Conservation (phyloP, 1,139 yeast genomes). For the Candida anutae region DNA sequence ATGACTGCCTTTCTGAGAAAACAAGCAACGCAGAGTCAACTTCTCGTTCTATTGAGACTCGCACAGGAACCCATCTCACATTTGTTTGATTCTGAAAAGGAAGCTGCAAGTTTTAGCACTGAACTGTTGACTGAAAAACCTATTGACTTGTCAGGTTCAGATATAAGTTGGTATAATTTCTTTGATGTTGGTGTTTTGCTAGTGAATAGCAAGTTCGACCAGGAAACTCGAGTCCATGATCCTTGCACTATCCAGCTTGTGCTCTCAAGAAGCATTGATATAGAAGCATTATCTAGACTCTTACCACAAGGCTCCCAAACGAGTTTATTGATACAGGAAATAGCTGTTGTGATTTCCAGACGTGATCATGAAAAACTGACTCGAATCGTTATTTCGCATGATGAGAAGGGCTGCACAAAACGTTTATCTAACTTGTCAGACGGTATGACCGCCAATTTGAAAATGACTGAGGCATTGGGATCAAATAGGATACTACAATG, state of each 20-base stretch:
- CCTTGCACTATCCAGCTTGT: background rate
- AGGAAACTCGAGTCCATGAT: conserved; percentile 1
- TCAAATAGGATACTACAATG: conserved; percentile 17
- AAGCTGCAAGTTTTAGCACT: too few relatives aligned
- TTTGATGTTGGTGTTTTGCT: conserved; percentile 1
- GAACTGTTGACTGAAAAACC: too few relatives aligned
- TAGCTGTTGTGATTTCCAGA: too few relatives aligned
- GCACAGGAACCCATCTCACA: background rate
- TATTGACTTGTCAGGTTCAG: background rate
- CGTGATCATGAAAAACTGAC: too few relatives aligned
- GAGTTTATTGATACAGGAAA: background rate
- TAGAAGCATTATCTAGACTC: background rate
- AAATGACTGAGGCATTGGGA: background rate
- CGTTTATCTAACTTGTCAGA: background rate
- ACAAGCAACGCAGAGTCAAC: conserved; percentile 1
- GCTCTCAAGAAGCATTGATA: background rate
- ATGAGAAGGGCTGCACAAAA: too few relatives aligned
- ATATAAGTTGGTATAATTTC: background rate
- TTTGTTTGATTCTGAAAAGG: background rate
- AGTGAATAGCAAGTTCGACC: background rate
- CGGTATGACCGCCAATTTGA: conserved; percentile 1
- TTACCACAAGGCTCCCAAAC: background rate
- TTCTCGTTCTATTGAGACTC: conserved; percentile 1
- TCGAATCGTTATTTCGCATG: too few relatives aligned
- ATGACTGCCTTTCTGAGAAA: background rate